These are phyloP conservation scores for Boletus sp. DNA, from an alignment of 768 basidiomycete species.

Conservation along the genomic window DNA sequence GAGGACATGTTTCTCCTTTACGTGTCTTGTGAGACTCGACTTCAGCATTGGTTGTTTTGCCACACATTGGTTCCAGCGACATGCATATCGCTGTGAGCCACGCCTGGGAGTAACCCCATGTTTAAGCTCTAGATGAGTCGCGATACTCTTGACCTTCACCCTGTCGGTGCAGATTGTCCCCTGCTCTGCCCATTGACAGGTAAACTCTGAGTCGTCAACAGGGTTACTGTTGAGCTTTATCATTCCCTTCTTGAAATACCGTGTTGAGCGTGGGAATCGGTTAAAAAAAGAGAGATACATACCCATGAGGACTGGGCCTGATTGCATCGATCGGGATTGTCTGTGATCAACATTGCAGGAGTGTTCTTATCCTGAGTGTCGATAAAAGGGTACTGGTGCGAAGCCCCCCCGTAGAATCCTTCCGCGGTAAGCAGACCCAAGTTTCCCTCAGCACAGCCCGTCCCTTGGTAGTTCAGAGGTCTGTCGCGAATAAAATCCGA, in stretches of 20 bases:
- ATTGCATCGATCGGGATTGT: background rate
- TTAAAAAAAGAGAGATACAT: background rate
- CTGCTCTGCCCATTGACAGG: slow-evolving; percentile 1
- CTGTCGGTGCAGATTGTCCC: background rate
- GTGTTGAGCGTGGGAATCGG: background rate
- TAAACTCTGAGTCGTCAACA: background rate
- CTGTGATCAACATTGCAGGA: too few species aligned
- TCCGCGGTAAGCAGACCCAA: too few species aligned
- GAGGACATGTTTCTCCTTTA: background rate
- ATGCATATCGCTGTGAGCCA: background rate
- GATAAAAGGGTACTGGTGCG: background rate
- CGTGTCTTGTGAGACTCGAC: slow-evolving; percentile 6
- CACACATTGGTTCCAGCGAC: background rate
- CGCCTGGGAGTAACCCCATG: background rate
- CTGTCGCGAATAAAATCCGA: background rate
- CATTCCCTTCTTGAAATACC: background rate
- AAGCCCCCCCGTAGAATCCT: background rate
- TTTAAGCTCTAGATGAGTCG: background rate
- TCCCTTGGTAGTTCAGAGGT: background rate
- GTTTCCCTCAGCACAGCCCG: background rate
- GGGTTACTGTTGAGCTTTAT: background rate
- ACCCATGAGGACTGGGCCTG: background rate
- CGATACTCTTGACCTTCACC: background rate
- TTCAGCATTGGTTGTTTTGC: background rate
- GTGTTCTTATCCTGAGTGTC: background rate